These are phyloP conservation scores for Rhododendron mucronatum DNA, from an alignment of 148 eudicot species.

Conservation along the genomic window DNA sequence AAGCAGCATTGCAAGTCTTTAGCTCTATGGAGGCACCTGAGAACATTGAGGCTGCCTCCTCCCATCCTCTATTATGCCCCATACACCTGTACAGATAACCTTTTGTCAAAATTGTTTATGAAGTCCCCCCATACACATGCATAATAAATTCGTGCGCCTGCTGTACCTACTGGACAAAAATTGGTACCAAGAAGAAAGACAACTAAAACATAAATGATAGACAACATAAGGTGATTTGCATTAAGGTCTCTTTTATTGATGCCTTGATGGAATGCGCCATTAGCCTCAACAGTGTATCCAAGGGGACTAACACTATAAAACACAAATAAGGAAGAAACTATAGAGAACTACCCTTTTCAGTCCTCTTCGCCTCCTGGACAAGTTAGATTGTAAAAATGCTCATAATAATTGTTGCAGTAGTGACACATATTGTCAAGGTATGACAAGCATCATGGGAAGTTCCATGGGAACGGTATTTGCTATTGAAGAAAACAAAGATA, in stretches of 20 bases:
- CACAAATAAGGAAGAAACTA: background rate
- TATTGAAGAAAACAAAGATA: background rate
- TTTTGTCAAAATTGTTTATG: background rate
- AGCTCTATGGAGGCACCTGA: constrained; percentile 65
- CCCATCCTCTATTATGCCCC: constrained; percentile 98
- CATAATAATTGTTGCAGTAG: background rate
- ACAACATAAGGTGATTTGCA: background rate
- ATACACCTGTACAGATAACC: constrained; percentile 57
- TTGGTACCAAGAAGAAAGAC: background rate
- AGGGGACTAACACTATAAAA: background rate
- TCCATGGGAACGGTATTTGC: background rate
- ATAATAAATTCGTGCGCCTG: background rate
- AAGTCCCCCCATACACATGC: background rate
- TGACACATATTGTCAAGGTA: background rate
- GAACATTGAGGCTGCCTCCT: constrained; percentile 89
- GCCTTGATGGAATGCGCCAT: background rate
- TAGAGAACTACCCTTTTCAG: background rate
- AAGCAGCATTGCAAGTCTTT: constrained; percentile 92
- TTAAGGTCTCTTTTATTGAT: background rate
- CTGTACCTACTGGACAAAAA: background rate
- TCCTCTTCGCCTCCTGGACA: background rate
- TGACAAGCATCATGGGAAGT: background rate
- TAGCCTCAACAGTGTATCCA: background rate
- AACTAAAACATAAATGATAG: background rate
- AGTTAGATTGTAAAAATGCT: constrained; percentile 3